phyloP scores from a whole-genome alignment of 179 eudicot genomes.

The Nepenthes alata region DNA sequence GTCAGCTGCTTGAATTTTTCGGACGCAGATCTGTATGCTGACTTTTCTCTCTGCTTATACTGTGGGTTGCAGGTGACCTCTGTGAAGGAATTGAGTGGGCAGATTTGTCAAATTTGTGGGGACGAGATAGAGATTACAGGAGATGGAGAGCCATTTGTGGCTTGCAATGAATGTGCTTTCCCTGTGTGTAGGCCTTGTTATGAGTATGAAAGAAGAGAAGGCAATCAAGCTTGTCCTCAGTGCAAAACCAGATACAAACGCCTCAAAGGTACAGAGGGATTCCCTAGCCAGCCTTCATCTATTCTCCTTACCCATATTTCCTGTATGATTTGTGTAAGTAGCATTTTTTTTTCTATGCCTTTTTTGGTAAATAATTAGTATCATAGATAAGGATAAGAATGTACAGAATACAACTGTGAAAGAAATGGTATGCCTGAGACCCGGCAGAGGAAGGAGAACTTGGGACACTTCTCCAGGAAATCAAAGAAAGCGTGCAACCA shows the following conservation, averaged over 20 bases:
- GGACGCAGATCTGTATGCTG: constrained; percentile 5
- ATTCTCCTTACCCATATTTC: too few species aligned
- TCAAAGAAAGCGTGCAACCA: not conserved
- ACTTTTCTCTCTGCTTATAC: constrained; percentile 3
- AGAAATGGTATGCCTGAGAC: too few species aligned
- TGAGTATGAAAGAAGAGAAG: constrained; percentile 88
- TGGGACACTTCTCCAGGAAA: too few species aligned
- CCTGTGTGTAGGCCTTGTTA: constrained; percentile 92
- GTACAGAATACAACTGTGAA: too few species aligned
- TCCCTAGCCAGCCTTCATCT: too few species aligned
- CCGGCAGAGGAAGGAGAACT: too few species aligned
- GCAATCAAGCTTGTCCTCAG: constrained; percentile 86
- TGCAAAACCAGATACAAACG: constrained; percentile 94
- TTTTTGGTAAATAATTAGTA: too few species aligned
- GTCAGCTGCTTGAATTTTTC: not conserved
- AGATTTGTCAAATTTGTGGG: constrained; percentile 76
- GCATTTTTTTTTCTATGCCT: too few species aligned
- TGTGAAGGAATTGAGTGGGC: constrained; percentile 70
- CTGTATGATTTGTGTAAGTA: too few species aligned
- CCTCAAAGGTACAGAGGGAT: constrained; percentile 42
- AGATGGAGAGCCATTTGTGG: constrained; percentile 83
- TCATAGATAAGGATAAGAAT: too few species aligned
- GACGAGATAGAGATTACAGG: constrained; percentile 60
- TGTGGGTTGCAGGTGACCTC: constrained; percentile 48
- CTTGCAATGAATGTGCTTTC: constrained; percentile 98